phyloP scores from a whole-genome alignment of 1,139 yeast species.

The Taphrina pruni region DNA sequence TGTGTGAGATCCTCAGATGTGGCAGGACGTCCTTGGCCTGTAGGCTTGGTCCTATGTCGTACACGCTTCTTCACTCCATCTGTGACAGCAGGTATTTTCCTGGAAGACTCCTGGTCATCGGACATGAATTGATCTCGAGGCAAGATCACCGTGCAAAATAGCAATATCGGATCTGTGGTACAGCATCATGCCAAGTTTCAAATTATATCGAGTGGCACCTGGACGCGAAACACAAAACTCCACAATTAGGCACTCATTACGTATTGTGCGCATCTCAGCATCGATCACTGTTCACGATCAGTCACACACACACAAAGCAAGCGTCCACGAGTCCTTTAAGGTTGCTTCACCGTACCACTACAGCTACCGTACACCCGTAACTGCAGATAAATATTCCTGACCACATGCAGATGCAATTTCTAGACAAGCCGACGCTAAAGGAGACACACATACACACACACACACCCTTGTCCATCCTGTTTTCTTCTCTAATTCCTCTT shows the following conservation, averaged over 20 bases:
- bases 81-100: not conserved
- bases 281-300: slow-evolving; percentile 1
- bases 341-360: too few relatives aligned
- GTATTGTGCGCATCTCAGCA: not conserved
- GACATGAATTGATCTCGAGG: not conserved
- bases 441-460: not conserved
- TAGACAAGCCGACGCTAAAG: slow-evolving; percentile 5
- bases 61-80: not conserved
- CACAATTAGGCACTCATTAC: slow-evolving; percentile 5
- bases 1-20: not conserved
- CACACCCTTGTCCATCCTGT: too few relatives aligned
- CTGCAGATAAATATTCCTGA: too few relatives aligned
- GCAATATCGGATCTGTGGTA: not conserved
- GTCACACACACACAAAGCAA: not conserved
- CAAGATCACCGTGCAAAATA: not conserved
- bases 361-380: too few relatives aligned
- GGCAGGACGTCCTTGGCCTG: not conserved
- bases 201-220: not conserved
- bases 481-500: slow-evolving; percentile 2
- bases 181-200: not conserved
- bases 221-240: not conserved
- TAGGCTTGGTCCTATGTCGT: slow-evolving; percentile 13
- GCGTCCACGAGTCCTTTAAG: too few relatives aligned
- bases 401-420: not conserved
- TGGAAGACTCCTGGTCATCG: not conserved